Evolutionary conservation across 306 rosid genomes (phyloP), one percentile per base, ranked within the genome.

Genomic region (Prunus campanulata): DNA sequence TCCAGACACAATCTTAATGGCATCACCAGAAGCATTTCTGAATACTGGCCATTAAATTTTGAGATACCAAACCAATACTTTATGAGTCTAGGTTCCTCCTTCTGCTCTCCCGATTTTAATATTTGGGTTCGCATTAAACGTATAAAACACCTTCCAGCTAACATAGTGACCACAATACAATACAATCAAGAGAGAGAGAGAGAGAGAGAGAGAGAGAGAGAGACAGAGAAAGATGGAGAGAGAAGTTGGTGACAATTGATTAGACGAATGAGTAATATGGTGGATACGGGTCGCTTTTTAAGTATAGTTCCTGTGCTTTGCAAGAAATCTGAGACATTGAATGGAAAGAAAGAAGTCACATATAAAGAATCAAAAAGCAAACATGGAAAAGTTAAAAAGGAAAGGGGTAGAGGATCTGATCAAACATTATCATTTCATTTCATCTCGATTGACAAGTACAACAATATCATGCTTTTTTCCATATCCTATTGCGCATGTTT

Each of bases 361-460:
- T 44, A 4, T 20, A 57, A 72, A 57, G 67, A 42, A 72, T 22
- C 42, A 63, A 72, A 72, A 56, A 22, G 67, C 51, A 14, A 14
- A 15, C 55, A 46, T 72, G 67, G 16, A 55, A 56, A 72, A 44
- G 32, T 35, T 35, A 29, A 1, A 72, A 39, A 30, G 51, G 20
- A 11, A 27, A 29, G 27, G 20, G 29, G 66, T 42, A 20, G 10
- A 39, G 22, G 54, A 24, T 24, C 39, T 56, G 48, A 25, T 35
- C 8, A 56, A 71, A 32, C 76, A 71, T 71, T n/a, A 71, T 71
- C 64, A 44, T 71, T 32, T 71, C 4, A 35, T 55, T 72, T 25
- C 66, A 47, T 55, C 20, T 20, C 10, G 52, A 22, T 56, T 57
- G 66, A 72, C 54, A 56, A 22, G 54, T 72, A 56, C 66, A 39